Evolutionary conservation across 1,284 basidiomycete genomes (phyloP).

Genomic region (Wolfiporia cocos): DNA sequence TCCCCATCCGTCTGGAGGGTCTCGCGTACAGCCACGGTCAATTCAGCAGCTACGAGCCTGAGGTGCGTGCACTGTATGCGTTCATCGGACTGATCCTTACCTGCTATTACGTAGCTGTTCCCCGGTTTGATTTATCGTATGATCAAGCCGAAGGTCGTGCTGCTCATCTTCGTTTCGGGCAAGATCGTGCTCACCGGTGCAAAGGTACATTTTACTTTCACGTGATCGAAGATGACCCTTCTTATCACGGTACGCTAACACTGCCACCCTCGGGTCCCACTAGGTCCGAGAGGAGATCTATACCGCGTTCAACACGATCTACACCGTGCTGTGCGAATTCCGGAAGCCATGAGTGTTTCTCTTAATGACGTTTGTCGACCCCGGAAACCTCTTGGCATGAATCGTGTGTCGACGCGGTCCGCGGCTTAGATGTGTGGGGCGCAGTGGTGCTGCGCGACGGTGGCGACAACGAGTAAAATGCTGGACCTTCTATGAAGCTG

Average conservation of each 20-base stretch:
- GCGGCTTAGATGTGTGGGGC: too few relatives aligned
- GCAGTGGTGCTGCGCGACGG: background rate
- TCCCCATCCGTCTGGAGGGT: slow-evolving; percentile 97
- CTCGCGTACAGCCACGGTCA: slow-evolving; percentile 97
- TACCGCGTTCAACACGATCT: slow-evolving; percentile 98
- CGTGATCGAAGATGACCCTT: slow-evolving; percentile 8
- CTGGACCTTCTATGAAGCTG: slow-evolving; percentile 9
- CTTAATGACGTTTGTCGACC: too few relatives aligned
- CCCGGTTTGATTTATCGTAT: slow-evolving; percentile 99
- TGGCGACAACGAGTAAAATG: slow-evolving; percentile 4
- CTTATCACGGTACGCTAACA: background rate
- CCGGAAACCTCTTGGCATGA: too few relatives aligned
- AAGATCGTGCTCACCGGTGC: slow-evolving; percentile 99
- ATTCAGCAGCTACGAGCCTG: slow-evolving; percentile 97
- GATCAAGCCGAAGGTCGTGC: slow-evolving; percentile 99
- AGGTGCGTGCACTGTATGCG: slow-evolving; percentile 50
- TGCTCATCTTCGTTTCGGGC: slow-evolving; percentile 98
- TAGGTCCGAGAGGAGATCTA: slow-evolving; percentile 99
- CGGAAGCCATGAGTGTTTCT: slow-evolving; percentile 77
- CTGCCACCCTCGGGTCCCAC: slow-evolving; percentile 21
- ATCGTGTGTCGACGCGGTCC: too few relatives aligned
- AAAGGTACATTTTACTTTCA: slow-evolving; percentile 59
- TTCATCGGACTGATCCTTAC: slow-evolving; percentile 3
- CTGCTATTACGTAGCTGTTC: slow-evolving; percentile 74
- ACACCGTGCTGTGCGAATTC: slow-evolving; percentile 90